Base-by-base conservation (phyloP, 2,329 filamentous ascomycete genomes). In the Tolypocladium sp. region DNA sequence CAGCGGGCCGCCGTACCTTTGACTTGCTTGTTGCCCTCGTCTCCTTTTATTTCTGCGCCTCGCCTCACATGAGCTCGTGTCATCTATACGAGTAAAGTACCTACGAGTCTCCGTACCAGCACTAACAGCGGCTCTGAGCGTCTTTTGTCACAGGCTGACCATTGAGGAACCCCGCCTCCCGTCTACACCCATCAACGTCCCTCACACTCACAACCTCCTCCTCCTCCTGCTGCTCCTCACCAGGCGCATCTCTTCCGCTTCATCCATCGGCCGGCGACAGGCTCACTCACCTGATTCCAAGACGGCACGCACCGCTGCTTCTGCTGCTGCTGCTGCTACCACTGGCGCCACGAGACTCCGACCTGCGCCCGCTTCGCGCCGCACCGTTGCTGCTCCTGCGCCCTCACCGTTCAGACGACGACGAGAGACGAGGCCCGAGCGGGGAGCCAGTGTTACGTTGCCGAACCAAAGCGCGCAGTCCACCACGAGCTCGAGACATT, bases 341-440 rank as follows among this genome's bases (percentile, higher is more conserved):
- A 3, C 46, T 49, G 6, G 46, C 46, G 8, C 46, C 46, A 6
- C 46, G 46, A 49, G 7, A 20, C 46, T 12, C 25, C 22, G 25
- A 49, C 46, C 25, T 30, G 46, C 25, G 30, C 46, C 27, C 27
- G 46, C 6, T 15, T 20, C 17, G 46, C 46, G 46, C 46, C 27
- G 46, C 46, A 5, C 46, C 44, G 44, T 17, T 51, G 46, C 46
- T 44, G 41, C 41, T 44, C 41, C 41, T 22, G 41, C 9, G 46
- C 46, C 46, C 17, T 51, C 17, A 12, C 46, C 15, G 27, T 51
- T 17, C 27, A 51, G 27, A 33, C 46, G 27, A 17, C 12, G 35
- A 37, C 27, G 49, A 52, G 27, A 12, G 27, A 52, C 49, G 49
- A 52, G 49, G 59, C 53, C 59, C 61, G 56, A 62, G 59, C 57